Percentiles rank a stretch among this genome's conserved stretches.
Conservation (phyloP, 2,329 filamentous ascomycete species). For the Phaeosphaeriaceae sp. region DNA sequence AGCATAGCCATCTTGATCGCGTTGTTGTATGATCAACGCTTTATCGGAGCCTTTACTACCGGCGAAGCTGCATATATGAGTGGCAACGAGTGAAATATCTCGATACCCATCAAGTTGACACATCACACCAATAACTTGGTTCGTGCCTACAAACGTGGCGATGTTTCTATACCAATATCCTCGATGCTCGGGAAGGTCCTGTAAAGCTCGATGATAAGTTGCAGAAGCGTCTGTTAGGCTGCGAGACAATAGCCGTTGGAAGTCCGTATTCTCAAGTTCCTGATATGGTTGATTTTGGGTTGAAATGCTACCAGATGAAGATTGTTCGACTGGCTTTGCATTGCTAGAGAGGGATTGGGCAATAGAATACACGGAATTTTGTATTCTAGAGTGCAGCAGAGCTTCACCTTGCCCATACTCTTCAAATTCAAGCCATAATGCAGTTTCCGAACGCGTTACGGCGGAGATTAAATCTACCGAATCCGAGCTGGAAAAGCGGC, state of each 20-base stretch:
- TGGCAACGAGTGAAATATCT: constrained; percentile 1
- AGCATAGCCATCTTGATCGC: neutral
- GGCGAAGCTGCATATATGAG: constrained; percentile 17
- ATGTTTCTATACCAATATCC: neutral
- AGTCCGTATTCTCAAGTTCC: too few relatives aligned
- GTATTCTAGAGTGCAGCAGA: too few relatives aligned
- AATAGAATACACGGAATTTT: too few relatives aligned
- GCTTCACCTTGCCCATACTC: too few relatives aligned
- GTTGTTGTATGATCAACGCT: neutral
- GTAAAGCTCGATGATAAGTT: neutral
- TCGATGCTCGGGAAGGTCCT: neutral
- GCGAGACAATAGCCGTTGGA: neutral
- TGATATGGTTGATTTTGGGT: too few relatives aligned
- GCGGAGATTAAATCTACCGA: too few relatives aligned
- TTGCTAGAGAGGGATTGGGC: too few relatives aligned
- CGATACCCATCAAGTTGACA: constrained; percentile 6
- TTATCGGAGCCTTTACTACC: constrained; percentile 13
- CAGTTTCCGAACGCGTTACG: too few relatives aligned
- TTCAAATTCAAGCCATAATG: too few relatives aligned
- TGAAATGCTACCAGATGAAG: too few relatives aligned
- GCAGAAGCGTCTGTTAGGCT: neutral
- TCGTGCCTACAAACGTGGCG: constrained; percentile 14
- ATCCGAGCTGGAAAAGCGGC: neutral
- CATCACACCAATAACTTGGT: constrained; percentile 14
- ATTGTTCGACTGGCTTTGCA: too few relatives aligned